Evolutionary conservation across 495 filamentous ascomycete genomes (phyloP).

Genomic region (Clavariopsis aquatica): DNA sequence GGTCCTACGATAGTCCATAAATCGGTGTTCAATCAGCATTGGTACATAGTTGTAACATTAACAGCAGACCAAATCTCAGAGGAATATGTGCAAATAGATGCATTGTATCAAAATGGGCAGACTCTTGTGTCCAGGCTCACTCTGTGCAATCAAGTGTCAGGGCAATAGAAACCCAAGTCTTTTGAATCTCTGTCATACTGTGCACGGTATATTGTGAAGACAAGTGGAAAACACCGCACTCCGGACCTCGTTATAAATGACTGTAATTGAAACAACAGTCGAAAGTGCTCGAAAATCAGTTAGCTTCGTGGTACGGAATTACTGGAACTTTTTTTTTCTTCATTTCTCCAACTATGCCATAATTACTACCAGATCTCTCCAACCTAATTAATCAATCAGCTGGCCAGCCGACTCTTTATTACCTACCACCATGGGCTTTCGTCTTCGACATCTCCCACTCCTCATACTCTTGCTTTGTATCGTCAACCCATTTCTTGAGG

Average conservation of each 20-base stretch:
- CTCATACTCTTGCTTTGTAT: constrained; percentile 75
- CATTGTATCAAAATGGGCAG: background rate
- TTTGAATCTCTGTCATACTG: background rate
- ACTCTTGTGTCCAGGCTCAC: background rate
- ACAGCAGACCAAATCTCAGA: background rate
- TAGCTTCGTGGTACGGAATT: too few relatives aligned
- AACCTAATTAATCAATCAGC: background rate
- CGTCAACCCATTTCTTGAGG: constrained; percentile 76
- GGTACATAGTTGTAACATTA: background rate
- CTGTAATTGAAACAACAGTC: too few relatives aligned
- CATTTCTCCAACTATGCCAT: background rate
- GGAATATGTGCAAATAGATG: background rate
- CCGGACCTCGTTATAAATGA: background rate
- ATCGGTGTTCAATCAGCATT: background rate
- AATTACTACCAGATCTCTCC: background rate
- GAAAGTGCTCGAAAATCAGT: background rate
- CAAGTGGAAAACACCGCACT: background rate
- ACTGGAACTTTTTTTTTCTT: too few relatives aligned
- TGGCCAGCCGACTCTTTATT: background rate
- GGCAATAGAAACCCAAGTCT: background rate
- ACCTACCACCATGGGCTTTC: constrained; percentile 10
- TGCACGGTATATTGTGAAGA: background rate
- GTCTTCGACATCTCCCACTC: constrained; percentile 62
- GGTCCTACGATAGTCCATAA: background rate
- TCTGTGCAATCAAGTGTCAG: background rate